Conservation (phyloP, 768 basidiomycete species). For the Suillus brevipes region DNA sequence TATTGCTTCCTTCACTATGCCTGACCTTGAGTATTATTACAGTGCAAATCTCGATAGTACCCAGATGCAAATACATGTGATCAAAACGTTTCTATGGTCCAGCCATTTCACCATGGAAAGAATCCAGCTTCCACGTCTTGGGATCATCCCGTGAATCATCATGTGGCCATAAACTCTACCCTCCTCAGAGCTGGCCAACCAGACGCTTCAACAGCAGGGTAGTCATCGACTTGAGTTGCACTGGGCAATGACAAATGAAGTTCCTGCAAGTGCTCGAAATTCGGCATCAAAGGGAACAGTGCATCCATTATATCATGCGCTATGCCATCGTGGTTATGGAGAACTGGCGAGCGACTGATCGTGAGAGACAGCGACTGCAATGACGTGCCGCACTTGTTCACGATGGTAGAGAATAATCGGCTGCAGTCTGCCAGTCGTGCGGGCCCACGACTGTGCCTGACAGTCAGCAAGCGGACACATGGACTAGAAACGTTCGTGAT, state of each 20-base stretch:
- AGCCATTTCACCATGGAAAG: neutral
- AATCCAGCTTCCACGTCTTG: neutral
- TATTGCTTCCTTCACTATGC: slow-evolving; percentile 46
- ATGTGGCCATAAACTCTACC: slow-evolving; percentile 2
- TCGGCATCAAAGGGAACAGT: slow-evolving; percentile 6
- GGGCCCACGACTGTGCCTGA: slow-evolving; percentile 4
- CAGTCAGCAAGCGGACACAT: neutral
- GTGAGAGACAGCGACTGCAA: slow-evolving; percentile 5
- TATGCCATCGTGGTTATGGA: neutral
- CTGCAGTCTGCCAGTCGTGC: slow-evolving; percentile 1
- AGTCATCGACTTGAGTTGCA: neutral
- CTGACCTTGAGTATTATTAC: slow-evolving; percentile 36
- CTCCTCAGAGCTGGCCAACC: slow-evolving; percentile 1
- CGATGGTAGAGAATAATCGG: slow-evolving; percentile 1
- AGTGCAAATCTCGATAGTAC: slow-evolving; percentile 15
- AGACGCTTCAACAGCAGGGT: slow-evolving; percentile 1
- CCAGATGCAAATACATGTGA: slow-evolving; percentile 11
- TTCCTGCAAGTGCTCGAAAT: slow-evolving; percentile 2
- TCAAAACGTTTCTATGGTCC: neutral
- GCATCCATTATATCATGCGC: slow-evolving; percentile 8
- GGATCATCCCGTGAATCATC: neutral
- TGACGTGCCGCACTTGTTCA: neutral
- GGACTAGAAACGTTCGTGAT: neutral
- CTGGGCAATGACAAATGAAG: slow-evolving; percentile 5
- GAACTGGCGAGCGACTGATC: slow-evolving; percentile 1